Evolutionary conservation across 2,329 filamentous ascomycete genomes (phyloP).

Genomic region (Diplodia intermedia): DNA sequence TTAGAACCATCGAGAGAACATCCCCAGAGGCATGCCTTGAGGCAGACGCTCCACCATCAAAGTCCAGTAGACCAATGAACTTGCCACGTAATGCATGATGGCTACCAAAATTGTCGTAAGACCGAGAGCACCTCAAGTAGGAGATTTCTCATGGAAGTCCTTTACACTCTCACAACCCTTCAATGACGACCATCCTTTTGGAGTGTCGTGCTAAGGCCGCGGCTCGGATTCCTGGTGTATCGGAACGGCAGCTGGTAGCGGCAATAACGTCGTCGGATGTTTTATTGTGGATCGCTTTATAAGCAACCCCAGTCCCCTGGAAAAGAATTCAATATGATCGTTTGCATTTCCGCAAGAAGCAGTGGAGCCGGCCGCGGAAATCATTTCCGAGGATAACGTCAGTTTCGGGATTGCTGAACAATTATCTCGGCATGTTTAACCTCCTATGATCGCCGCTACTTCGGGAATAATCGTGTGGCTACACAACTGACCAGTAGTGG

Average conservation of each 20-base stretch:
- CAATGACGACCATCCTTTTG: background rate
- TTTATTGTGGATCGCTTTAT: constrained; percentile 3
- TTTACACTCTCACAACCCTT: background rate
- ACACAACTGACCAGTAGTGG: background rate
- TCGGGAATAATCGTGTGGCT: background rate
- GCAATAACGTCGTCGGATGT: background rate
- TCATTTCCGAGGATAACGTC: background rate
- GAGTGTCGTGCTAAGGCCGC: too few species aligned
- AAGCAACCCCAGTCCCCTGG: background rate
- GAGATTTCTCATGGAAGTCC: background rate
- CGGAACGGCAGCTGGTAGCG: background rate
- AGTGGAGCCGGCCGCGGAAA: background rate
- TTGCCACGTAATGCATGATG: too few species aligned
- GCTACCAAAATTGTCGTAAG: too few species aligned
- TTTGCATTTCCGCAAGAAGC: background rate
- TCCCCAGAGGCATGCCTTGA: too few species aligned
- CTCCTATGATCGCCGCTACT: background rate
- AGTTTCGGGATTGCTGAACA: background rate
- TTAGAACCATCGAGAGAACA: too few species aligned
- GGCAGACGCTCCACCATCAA: too few species aligned
- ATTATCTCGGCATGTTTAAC: too few species aligned
- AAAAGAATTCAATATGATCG: background rate
- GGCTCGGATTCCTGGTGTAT: background rate
- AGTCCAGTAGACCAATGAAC: too few species aligned
- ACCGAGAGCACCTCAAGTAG: too few species aligned